Evolutionary conservation across 208 protist species (phyloP), one percentile per base, ranked within the genome.

Genomic region (Leishmania tropica): DNA sequence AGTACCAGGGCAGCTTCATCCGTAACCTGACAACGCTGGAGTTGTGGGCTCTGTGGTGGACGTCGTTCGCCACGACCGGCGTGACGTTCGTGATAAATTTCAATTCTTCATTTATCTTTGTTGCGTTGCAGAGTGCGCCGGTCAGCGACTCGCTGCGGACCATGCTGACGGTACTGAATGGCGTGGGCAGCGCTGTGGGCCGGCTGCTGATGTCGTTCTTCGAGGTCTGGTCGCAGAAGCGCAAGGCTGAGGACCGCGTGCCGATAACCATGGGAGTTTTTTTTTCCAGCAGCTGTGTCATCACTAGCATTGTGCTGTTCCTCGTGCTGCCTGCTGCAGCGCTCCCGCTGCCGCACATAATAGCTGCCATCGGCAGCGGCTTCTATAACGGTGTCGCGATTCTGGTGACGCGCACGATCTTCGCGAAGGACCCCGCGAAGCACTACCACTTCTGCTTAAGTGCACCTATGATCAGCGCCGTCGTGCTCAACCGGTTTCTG

Each of bases 371-470:
- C 21, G 89, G 86, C 37, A 93, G 90, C 86, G 93, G 93, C 40
- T 93, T 89, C 76, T 53, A 80, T 1, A 86, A 89, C 2, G 87
- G 83, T 24, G 79, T 70, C 3, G 80, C 72, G 11, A 65, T 93
- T 28, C 83, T 96, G 64, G 88, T 94, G 64, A 76, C 88, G 56
- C 93, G 93, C 56, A 92, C 89, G 65, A 90, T 94, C 67, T 96
- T 88, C 87, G 88, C 87, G 35, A 89, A 90, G 77, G 90, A 94
- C 76, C 65, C 86, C 6, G 93, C 86, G 47, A 93, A 93, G 89
- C 90, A 93, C 84, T 96, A 94, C 83, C 87, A 94, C 84, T 90
- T 93, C 76, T 89, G 81, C 76, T 89, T 88, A 54, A 76, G 87
- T 4, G 81, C 87, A 24, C 77, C 70, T 8, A 85, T 93, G 71